Base-by-base conservation (phyloP, 768 basidiomycete species). In the Trametes coccinea region DNA sequence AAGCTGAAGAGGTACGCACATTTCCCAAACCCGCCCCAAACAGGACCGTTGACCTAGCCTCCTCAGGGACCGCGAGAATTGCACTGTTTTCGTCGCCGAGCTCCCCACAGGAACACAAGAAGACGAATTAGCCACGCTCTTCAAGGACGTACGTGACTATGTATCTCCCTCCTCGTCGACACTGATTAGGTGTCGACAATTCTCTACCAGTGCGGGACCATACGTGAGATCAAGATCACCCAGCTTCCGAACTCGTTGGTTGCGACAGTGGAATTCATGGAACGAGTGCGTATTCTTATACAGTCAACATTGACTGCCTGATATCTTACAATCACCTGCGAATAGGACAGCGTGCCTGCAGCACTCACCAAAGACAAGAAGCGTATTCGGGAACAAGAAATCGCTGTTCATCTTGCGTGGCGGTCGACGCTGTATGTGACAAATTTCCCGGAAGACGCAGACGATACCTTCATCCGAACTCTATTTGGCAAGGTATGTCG, bases 311-410 rank as follows among this genome's bases (percentile, higher is more conserved):
- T 39, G 53, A 53, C 14, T 3, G 17, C 30, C 37, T 34, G 17
- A 53, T 40, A n/a, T 52, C 5, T 22, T 22, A 22, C 22, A 22
- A 1, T 22, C 22, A 22, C 22, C 22, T 22, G 22, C 22, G 51
- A 50, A 27, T 65, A 93, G 88, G 92, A 93, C 14, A 84, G 83
- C 60, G 82, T 98, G 2, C 93, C 93, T 8, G 84, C 85, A 0
- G 97, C 93, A 2, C 79, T 96, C 41, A 96, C 95, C 0, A 95
- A 93, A 71, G 96, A 99, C 76, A 97, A 96, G 76, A 97, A 96
- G 72, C 85, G 87, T 51, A 68, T 98, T 39, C 80, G 82, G 48
- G 88, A 81, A 0, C 78, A 84, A 49, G 94, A 97, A 72, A 79
- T 98, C 17, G 79, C 84, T 7, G 95, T 98, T 3, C 88, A 95